Base-by-base conservation (phyloP, 495 filamentous ascomycete genomes). In the Parmelia sp. region DNA sequence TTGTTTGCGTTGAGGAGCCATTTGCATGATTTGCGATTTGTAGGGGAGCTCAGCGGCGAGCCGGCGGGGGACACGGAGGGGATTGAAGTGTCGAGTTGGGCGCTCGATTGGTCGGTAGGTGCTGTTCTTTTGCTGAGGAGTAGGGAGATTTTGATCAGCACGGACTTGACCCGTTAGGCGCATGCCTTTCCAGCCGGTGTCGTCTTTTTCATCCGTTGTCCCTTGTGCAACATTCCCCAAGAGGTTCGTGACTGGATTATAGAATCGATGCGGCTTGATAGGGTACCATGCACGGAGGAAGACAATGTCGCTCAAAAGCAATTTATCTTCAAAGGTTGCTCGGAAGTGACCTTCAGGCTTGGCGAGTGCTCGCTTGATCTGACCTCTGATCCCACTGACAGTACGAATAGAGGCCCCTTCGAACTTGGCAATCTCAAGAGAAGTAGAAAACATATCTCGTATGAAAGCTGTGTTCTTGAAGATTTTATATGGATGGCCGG, bases 401-500 rank as follows among this genome's bases (percentile, higher is more conserved):
- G 94, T 98, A 63, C 91, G 89, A 75, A 98, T 93, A 55, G 88
- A 85, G 14, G 94, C 94, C 44, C 94, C 95, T 78, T 97, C 94
- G 71, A 98, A 97, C 76, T 97, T 97, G 73, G 94, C 93, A 64
- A 97, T 91, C 73, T 98, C 94, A 19, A 98, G 82, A 0, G 90
- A 79, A 1, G 87, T 87, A 70, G 83, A 92, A 80, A 98, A 98
- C 94, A 98, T 98, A 74, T 97, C 91, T 73, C 92, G 93, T 79
- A 98, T 94, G 76, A 98, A 97, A 23, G 94, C 91, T 0, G 94
- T 98, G 77, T 98, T 98, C 73, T 95, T 95, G 84, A 96, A 98
- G 75, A 98, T 96, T 79, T 97, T 98, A 78, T 91, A 92, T 9
- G 94, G 91, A 35, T 84, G 80, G 67, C 92, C 92, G 21, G 90